phyloP scores from a whole-genome alignment of 176 grass and related monocot genomes.

The Ananas comosus region DNA sequence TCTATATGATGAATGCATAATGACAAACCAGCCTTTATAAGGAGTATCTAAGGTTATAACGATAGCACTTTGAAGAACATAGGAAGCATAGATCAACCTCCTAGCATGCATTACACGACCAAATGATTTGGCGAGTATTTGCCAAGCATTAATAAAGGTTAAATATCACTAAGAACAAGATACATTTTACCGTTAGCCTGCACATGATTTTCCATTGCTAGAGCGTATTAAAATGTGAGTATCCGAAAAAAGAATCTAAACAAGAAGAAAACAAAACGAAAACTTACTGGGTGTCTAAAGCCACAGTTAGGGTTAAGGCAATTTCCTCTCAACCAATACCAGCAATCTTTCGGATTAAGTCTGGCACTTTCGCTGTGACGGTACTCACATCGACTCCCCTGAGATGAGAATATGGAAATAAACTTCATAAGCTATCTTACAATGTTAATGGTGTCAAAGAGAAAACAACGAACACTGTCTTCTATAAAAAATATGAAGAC shows the following conservation, averaged over 20 bases:
- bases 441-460: neutral
- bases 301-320: neutral
- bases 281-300: neutral
- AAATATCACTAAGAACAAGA: neutral
- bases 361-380: slow-evolving; percentile 1
- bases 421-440: neutral
- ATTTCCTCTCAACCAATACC: slow-evolving; percentile 1
- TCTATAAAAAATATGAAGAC: too few species aligned
- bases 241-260: too few species aligned
- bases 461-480: neutral
- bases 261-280: neutral
- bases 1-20: neutral
- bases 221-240: too few species aligned
- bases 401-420: neutral
- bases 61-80: neutral
- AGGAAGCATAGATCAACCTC: neutral
- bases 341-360: neutral
- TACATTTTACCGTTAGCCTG: neutral
- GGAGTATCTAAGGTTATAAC: neutral
- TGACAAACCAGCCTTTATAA: neutral
- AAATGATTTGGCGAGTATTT: neutral
- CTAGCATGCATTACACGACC: neutral
- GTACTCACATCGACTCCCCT: neutral
- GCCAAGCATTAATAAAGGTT: neutral
- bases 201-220: neutral